Evolutionary conservation across 2,329 filamentous ascomycete genomes (phyloP).

Genomic region (Microcyclospora pomicola): DNA sequence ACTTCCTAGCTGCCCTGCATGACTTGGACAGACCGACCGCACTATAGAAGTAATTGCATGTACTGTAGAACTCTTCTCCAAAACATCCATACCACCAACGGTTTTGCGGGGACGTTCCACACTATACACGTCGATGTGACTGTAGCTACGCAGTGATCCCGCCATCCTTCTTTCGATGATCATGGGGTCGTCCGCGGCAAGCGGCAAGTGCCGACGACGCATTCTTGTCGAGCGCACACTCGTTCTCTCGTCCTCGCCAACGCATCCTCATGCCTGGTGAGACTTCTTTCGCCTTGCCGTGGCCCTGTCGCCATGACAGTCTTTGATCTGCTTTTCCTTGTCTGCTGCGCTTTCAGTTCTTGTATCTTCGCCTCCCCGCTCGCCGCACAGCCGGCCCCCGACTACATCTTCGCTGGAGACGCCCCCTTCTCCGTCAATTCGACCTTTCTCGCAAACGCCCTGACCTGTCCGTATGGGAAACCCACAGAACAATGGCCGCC

Average conservation of each 20-base stretch:
- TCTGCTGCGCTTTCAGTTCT: slow-evolving; percentile 5
- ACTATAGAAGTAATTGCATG: too few species aligned
- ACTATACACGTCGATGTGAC: too few species aligned
- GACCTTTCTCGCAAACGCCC: slow-evolving; percentile 11
- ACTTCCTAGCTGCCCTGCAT: background rate
- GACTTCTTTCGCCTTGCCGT: background rate
- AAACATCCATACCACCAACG: too few species aligned
- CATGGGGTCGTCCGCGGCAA: too few species aligned
- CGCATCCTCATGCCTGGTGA: too few species aligned
- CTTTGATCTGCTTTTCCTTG: slow-evolving; percentile 3
- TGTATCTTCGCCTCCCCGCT: slow-evolving; percentile 2
- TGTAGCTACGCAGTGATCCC: too few species aligned
- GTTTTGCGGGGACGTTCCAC: too few species aligned
- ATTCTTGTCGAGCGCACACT: too few species aligned
- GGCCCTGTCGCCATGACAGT: background rate
- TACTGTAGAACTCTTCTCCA: too few species aligned
- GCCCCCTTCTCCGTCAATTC: slow-evolving; percentile 16
- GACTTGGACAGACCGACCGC: background rate
- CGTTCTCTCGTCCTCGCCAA: too few species aligned
- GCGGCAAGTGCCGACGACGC: too few species aligned
- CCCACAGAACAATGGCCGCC: slow-evolving; percentile 13
- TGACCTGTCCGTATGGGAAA: slow-evolving; percentile 19
- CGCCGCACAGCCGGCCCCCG: slow-evolving; percentile 8
- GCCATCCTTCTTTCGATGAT: too few species aligned
- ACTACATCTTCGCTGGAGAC: slow-evolving; percentile 15